These are phyloP conservation scores for Chaetomium sp. DNA, from an alignment of 2,329 filamentous ascomycete species.

Conservation along the genomic window DNA sequence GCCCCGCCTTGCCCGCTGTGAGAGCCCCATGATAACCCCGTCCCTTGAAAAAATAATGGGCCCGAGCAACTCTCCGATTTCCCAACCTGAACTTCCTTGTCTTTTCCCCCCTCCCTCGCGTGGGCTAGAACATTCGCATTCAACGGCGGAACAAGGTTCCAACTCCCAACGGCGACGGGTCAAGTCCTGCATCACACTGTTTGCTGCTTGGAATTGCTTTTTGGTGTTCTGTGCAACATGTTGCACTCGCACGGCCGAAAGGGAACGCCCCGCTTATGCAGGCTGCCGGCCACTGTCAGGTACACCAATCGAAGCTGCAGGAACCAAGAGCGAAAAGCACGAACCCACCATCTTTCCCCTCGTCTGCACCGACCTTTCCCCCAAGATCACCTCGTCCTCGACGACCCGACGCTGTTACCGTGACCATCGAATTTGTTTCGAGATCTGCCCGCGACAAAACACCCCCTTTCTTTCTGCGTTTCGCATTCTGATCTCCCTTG, in stretches of 20 bases:
- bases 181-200: too few species aligned
- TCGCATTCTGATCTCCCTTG: conserved; percentile 8
- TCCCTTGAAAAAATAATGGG: not conserved
- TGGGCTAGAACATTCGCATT: not conserved
- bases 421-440: conserved; percentile 1
- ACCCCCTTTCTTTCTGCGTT: not conserved
- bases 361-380: not conserved
- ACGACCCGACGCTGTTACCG: not conserved
- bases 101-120: not conserved
- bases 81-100: not conserved
- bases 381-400: not conserved
- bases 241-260: not conserved
- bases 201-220: not conserved
- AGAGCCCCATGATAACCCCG: too few species aligned
- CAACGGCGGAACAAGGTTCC: not conserved
- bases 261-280: conserved; percentile 10
- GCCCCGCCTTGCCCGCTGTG: not conserved
- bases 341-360: conserved; percentile 1
- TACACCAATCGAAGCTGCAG: conserved; percentile 15
- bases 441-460: conserved; percentile 1
- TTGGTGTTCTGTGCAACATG: not conserved
- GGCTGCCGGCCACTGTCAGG: conserved; percentile 9
- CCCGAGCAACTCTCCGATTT: conserved; percentile 1
- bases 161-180: too few species aligned
- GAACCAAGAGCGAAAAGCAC: not conserved